These are phyloP conservation scores for Blechomonas ayalai DNA, from an alignment of 208 protist species.

Conservation along the genomic window DNA sequence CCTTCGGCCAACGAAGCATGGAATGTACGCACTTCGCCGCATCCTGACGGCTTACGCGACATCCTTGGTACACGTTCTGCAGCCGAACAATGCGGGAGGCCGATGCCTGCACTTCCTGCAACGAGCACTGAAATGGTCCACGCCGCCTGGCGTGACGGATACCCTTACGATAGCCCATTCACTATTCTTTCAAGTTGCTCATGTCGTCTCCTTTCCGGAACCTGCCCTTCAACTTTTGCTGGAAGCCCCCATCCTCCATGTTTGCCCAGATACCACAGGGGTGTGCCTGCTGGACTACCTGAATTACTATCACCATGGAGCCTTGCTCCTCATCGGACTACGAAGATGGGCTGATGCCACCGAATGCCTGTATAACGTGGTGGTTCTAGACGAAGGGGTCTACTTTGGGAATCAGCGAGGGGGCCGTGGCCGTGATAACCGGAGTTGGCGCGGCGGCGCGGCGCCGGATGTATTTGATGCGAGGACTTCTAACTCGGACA, in stretches of 20 bases:
- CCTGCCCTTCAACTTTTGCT: slow-evolving; percentile 31
- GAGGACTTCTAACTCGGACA: too few species aligned
- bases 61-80: slow-evolving; percentile 6
- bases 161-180: slow-evolving; percentile 31
- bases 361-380: slow-evolving; percentile 18
- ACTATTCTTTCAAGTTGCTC: slow-evolving; percentile 20
- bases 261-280: slow-evolving; percentile 19
- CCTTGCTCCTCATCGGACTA: slow-evolving; percentile 19
- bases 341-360: slow-evolving; percentile 29
- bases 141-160: slow-evolving; percentile 1
- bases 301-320: slow-evolving; percentile 37
- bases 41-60: slow-evolving; percentile 43
- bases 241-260: slow-evolving; percentile 16
- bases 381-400: slow-evolving; percentile 1
- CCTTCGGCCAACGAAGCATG: slow-evolving; percentile 12
- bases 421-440: neutral
- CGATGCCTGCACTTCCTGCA: slow-evolving; percentile 15
- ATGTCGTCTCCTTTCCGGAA: slow-evolving; percentile 2
- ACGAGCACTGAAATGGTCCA: slow-evolving; percentile 1
- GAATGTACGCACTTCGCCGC: slow-evolving; percentile 24
- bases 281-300: slow-evolving; percentile 29
- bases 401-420: neutral
- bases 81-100: slow-evolving; percentile 2
- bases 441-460: neutral
- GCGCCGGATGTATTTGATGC: too few species aligned